These are phyloP conservation scores for Candida odintsovae DNA, from an alignment of 805 yeast species.

Conservation along the genomic window DNA sequence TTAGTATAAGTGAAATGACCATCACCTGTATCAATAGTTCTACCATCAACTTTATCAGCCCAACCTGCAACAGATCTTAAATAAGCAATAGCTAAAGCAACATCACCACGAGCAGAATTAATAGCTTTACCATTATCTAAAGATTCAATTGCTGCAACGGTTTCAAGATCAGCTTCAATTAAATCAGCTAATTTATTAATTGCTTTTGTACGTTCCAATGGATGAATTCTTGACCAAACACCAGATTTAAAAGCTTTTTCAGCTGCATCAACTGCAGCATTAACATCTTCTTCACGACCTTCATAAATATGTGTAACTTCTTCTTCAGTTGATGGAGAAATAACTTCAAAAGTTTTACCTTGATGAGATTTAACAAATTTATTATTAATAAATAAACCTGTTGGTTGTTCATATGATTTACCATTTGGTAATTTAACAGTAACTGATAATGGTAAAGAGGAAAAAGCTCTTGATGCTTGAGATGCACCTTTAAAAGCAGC, in stretches of 20 bases:
- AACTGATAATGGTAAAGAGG: conserved; percentile 5
- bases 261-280: conserved; percentile 10
- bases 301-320: conserved; percentile 9
- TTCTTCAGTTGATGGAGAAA: conserved; percentile 10
- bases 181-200: conserved; percentile 10
- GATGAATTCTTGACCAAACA: conserved; percentile 8
- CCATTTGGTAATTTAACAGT: conserved; percentile 9
- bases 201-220: conserved; percentile 9
- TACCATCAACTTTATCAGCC: conserved; percentile 13
- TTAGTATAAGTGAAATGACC: conserved; percentile 8
- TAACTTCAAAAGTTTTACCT: conserved; percentile 10
- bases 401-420: conserved; percentile 10
- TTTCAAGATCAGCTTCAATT: conserved; percentile 8
- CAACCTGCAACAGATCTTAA: conserved; percentile 13
- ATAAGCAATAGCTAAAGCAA: conserved; percentile 7
- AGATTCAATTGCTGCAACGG: conserved; percentile 8
- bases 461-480: not conserved
- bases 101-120: conserved; percentile 12
- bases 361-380: conserved; percentile 7
- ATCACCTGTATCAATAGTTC: conserved; percentile 9
- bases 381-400: conserved; percentile 11
- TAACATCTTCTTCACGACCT: conserved; percentile 8
- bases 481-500: not conserved
- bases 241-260: conserved; percentile 9
- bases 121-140: conserved; percentile 11